These are phyloP conservation scores for Candida adriatica DNA, from an alignment of 805 yeast species.

Conservation along the genomic window DNA sequence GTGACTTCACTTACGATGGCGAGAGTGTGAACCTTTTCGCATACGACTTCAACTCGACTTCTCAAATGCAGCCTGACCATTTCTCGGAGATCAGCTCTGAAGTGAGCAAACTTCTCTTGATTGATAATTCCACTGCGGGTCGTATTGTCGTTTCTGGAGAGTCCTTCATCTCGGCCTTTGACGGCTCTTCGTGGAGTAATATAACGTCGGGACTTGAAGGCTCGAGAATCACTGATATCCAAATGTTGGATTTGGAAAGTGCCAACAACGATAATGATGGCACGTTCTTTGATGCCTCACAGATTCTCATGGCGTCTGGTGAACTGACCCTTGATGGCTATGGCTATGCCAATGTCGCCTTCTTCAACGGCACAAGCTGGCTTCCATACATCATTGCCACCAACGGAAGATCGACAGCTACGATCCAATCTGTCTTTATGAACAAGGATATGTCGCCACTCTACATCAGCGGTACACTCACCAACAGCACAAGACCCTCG, in stretches of 20 bases:
- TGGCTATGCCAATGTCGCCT: constrained; percentile 56
- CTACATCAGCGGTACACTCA: constrained; percentile 21
- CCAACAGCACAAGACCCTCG: constrained; percentile 17
- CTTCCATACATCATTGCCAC: constrained; percentile 50
- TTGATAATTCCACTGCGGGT: constrained; percentile 37
- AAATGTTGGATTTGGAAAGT: constrained; percentile 31
- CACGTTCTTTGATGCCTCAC: constrained; percentile 35
- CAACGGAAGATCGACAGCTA: constrained; percentile 17
- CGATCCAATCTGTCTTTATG: constrained; percentile 26
- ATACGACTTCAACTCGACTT: constrained; percentile 42
- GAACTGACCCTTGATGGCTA: constrained; percentile 37
- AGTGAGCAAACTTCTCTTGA: constrained; percentile 38
- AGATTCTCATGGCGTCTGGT: constrained; percentile 55
- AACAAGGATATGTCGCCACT: constrained; percentile 32
- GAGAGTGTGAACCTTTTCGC: constrained; percentile 37
- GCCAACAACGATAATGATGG: constrained; percentile 26
- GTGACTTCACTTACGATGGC: constrained; percentile 43
- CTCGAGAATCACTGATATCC: constrained; percentile 39
- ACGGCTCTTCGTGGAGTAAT: constrained; percentile 42
- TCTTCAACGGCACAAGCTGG: constrained; percentile 64
- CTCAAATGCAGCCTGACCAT: constrained; percentile 21
- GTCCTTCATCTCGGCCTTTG: constrained; percentile 29
- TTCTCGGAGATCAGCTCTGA: constrained; percentile 14
- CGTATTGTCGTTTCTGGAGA: constrained; percentile 37
- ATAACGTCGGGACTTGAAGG: constrained; percentile 30